Conservation (phyloP, 768 basidiomycete species). For the Phanerodontia chrysosporium region DNA sequence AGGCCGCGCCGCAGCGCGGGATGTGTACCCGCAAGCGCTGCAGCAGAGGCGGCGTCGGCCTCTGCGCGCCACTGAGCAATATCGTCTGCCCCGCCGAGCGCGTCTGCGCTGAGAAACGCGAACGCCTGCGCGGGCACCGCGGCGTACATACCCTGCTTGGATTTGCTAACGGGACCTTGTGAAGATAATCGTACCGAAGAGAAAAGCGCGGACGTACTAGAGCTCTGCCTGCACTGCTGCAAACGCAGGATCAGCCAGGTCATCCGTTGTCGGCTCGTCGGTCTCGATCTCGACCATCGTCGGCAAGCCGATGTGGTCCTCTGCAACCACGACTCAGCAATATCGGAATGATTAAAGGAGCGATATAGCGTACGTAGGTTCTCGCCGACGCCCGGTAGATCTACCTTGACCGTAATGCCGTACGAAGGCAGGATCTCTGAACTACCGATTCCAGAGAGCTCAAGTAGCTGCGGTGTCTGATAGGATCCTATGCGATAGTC, state of each 20-base stretch:
- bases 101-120: neutral
- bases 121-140: neutral
- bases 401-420: slow-evolving; percentile 31
- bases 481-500: slow-evolving; percentile 26
- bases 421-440: slow-evolving; percentile 25
- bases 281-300: slow-evolving; percentile 1
- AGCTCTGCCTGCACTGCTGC: neutral
- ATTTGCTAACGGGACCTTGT: neutral
- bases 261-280: neutral
- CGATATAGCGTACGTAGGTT: slow-evolving; percentile 32
- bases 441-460: slow-evolving; percentile 48
- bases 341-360: slow-evolving; percentile 4
- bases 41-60: neutral
- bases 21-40: neutral
- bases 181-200: neutral
- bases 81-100: neutral
- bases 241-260: neutral
- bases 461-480: slow-evolving; percentile 43
- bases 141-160: neutral
- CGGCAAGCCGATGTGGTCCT: neutral
- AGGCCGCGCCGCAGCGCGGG: neutral
- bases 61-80: neutral
- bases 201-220: neutral
- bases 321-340: neutral
- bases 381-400: slow-evolving; percentile 46